Evolutionary conservation across 257 asterid species (phyloP), one percentile per base, ranked within the genome.

Genomic region (Rauvolfia tetraphylla): DNA sequence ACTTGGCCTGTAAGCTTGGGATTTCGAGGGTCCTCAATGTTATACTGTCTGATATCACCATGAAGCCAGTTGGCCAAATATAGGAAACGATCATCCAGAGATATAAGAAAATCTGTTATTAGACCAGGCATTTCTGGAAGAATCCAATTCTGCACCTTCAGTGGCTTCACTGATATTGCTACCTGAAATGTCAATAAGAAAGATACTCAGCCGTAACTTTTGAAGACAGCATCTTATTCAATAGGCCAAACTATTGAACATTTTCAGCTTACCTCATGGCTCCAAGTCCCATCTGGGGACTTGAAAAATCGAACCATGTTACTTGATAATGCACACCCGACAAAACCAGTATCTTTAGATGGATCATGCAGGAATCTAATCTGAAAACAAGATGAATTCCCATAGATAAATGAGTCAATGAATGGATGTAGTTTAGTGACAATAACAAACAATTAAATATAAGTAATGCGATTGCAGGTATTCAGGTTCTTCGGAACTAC

Each of bases 11-110:
- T 80, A 77, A 95, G 83, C 76, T 42, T 81, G 8, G 93, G 97
- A 76, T 78, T 90, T 72, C 78, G 65, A 44, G 97, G 98, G 42
- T 95, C 98, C 76, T 95, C 93, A 23, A 95, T 87, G 67, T 92
- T 88, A 69, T 95, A 95, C 72, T 95, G 98, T 68, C 98, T 81
- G 65, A 95, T 87, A 81, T 95, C 98, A 76, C 98, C 98, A 27
- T 95, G 98, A 73, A 95, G 97, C 98, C 98, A 93, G 83, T 93
- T 93, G 13, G 90, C 83, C 65, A 92, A 78, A 85, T 92, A 92
- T 14, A 92, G 86, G 75, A 85, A 92, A 20, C 90, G 96, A 71
- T 92, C 97, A 69, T 92, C 94, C 3, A 92, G 93, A 73, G 95
- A 92, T 23, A 90, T 88, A 54, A 92, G 83, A 72, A 90, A 89